phyloP scores from a whole-genome alignment of 2,329 filamentous ascomycete genomes.

The Pseudogymnoascus destructans region DNA sequence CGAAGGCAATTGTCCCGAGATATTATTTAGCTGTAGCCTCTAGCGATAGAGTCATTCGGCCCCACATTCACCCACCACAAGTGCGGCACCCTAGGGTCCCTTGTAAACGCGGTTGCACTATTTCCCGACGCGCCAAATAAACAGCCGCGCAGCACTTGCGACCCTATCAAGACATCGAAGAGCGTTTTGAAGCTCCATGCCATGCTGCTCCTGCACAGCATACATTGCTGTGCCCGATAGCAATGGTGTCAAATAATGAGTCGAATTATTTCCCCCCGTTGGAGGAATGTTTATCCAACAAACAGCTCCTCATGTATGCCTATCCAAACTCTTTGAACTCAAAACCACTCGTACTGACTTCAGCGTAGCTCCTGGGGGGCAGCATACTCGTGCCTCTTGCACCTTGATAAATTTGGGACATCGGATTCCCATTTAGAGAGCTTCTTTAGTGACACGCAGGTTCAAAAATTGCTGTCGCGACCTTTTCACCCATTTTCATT shows the following conservation, averaged over 20 bases:
- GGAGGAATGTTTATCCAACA: slow-evolving; percentile 71
- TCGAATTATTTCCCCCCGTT: slow-evolving; percentile 70
- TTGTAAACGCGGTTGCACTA: slow-evolving; percentile 6
- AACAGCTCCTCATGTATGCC: slow-evolving; percentile 66
- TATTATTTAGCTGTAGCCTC: slow-evolving; percentile 1
- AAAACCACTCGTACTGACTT: slow-evolving; percentile 14
- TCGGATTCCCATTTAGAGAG: slow-evolving; percentile 39
- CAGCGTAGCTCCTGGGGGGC: slow-evolving; percentile 46
- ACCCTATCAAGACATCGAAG: slow-evolving; percentile 8
- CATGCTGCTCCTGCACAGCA: slow-evolving; percentile 17
- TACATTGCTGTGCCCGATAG: slow-evolving; percentile 36
- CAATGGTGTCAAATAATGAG: slow-evolving; percentile 60
- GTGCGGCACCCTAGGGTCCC: background rate
- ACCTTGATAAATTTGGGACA: slow-evolving; percentile 47
- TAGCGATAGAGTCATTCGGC: slow-evolving; percentile 2
- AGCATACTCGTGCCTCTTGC: slow-evolving; percentile 40
- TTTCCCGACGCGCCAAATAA: slow-evolving; percentile 11
- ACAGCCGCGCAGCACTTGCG: slow-evolving; percentile 9
- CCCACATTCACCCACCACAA: slow-evolving; percentile 2
- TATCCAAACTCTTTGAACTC: slow-evolving; percentile 11
- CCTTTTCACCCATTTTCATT: slow-evolving; percentile 55
- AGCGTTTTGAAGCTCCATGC: slow-evolving; percentile 21
- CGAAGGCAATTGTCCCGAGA: background rate
- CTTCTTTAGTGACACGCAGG: slow-evolving; percentile 60
- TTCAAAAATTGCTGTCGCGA: slow-evolving; percentile 53